Evolutionary conservation across 768 basidiomycete species (phyloP).

Genomic region (Krasilnikovozyma curviuscula): DNA sequence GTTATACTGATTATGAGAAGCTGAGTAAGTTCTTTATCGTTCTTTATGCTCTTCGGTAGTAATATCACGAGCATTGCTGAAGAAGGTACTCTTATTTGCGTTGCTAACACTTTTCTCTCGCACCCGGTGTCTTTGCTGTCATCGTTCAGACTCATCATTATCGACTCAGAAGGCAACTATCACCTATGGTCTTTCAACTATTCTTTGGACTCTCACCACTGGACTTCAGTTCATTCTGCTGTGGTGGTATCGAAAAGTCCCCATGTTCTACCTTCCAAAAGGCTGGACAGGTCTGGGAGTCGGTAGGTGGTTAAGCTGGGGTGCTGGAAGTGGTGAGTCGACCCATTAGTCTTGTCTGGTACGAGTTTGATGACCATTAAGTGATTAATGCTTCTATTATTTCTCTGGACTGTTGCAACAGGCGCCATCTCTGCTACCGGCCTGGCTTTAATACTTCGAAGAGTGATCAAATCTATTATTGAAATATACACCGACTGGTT

Average conservation of each 20-base stretch:
- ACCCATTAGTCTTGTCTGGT: too few relatives aligned
- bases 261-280: slow-evolving; percentile 80
- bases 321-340: too few relatives aligned
- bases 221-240: slow-evolving; percentile 66
- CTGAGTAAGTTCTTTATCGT: slow-evolving; percentile 39
- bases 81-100: neutral
- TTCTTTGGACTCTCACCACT: slow-evolving; percentile 69
- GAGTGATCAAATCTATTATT: too few relatives aligned
- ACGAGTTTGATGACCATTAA: too few relatives aligned
- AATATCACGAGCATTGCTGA: neutral
- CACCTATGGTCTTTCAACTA: slow-evolving; percentile 47
- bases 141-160: slow-evolving; percentile 43
- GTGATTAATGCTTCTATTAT: too few relatives aligned
- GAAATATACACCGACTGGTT: too few relatives aligned
- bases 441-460: too few relatives aligned
- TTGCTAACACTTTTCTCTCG: neutral
- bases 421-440: too few relatives aligned
- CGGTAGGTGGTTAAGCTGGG: slow-evolving; percentile 65
- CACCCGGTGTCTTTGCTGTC: slow-evolving; percentile 21
- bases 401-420: too few relatives aligned
- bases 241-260: slow-evolving; percentile 76
- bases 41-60: neutral
- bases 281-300: slow-evolving; percentile 70
- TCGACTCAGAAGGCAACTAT: slow-evolving; percentile 43
- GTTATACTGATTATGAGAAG: slow-evolving; percentile 70